These are phyloP conservation scores for Phlyctochytrium arcticum DNA, from an alignment of 192 early-diverging fungal genomes.

Conservation along the genomic window DNA sequence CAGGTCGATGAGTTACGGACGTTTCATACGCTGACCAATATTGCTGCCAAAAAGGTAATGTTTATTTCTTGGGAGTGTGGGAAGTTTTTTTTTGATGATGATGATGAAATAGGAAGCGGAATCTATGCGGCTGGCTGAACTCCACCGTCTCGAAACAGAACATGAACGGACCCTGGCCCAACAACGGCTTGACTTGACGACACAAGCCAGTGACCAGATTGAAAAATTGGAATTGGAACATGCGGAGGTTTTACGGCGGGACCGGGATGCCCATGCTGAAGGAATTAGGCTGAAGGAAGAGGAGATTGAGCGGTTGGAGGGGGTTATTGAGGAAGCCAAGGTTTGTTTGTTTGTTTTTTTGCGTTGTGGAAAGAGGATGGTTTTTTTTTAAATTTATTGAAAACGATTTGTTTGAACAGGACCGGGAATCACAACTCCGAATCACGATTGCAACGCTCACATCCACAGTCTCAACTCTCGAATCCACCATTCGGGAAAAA, in stretches of 20 bases:
- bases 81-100: no score
- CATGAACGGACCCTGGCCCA: constrained; percentile 12
- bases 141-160: constrained; percentile 12
- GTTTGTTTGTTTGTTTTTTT: no score
- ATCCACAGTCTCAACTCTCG: no score
- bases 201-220: constrained; percentile 18
- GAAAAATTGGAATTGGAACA: constrained; percentile 22
- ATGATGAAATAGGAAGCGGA: constrained; percentile 43
- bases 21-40: constrained; percentile 26
- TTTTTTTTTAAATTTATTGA: no score
- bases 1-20: constrained; percentile 41
- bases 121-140: constrained; percentile 5
- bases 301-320: constrained; percentile 10
- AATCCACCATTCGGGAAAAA: no score
- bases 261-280: constrained; percentile 11
- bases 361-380: no score
- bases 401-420: no score
- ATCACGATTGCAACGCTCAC: no score
- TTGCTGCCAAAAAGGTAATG: constrained; percentile 40
- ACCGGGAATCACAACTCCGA: no score
- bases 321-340: constrained; percentile 10
- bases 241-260: constrained; percentile 17
- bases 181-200: background rate
- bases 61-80: background rate
- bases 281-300: constrained; percentile 5